Conservation (phyloP, 2,329 filamentous ascomycete species). For the Alternaria tenuissima region DNA sequence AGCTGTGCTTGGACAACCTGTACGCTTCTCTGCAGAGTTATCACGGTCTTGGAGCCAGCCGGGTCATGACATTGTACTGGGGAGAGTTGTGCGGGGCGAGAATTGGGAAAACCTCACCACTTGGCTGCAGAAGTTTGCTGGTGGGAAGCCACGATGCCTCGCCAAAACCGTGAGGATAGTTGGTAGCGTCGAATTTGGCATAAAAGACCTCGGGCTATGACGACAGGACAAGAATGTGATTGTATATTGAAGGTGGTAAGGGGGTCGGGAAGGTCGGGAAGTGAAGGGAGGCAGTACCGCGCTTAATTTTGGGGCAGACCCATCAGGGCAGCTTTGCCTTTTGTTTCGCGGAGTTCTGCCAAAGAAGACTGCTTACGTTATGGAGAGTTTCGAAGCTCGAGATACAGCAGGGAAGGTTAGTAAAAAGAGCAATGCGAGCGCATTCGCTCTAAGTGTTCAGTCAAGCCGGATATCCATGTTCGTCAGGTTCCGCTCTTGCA, state of each 20-base stretch:
- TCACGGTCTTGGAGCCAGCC: conserved; percentile 1
- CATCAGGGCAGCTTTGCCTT: neutral
- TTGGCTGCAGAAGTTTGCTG: conserved; percentile 22
- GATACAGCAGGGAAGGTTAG: neutral
- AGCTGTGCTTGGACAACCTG: conserved; percentile 44
- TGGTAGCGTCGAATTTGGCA: conserved; percentile 8
- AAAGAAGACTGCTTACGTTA: neutral
- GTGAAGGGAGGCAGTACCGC: neutral
- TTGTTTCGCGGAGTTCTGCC: neutral
- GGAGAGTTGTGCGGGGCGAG: conserved; percentile 20
- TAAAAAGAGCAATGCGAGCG: neutral
- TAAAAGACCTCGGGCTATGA: conserved; percentile 4
- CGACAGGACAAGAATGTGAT: neutral
- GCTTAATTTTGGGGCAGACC: neutral
- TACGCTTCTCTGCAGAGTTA: neutral
- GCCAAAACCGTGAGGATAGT: conserved; percentile 14
- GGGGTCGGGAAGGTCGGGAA: neutral
- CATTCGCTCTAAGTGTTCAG: neutral
- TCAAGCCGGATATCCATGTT: neutral
- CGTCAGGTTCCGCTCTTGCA: neutral
- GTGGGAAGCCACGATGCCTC: conserved; percentile 13
- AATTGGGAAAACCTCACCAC: conserved; percentile 23
- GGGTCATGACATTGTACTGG: conserved; percentile 10
- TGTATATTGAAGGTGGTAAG: neutral
- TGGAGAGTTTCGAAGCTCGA: neutral